Evolutionary conservation across 305 asterid species (phyloP).

Genomic region (Plantago coronopus): DNA sequence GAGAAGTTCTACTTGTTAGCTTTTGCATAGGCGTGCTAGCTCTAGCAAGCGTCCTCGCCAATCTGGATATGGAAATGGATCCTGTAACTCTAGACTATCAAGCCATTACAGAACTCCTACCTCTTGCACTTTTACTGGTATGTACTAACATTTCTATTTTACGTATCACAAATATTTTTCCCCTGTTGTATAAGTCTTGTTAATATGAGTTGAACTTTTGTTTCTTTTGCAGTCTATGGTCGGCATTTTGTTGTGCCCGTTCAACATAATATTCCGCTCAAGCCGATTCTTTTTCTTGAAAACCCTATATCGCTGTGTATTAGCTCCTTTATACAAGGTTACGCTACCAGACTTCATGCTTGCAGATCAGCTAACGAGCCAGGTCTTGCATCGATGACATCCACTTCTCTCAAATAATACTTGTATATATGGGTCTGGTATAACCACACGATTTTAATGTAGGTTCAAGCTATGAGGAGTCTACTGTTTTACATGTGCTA

Average conservation of each 20-base stretch:
- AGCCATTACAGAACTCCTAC: conserved; percentile 47
- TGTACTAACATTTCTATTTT: not conserved
- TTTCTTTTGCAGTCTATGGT: conserved; percentile 34
- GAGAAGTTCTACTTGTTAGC: conserved; percentile 39
- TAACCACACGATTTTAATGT: not conserved
- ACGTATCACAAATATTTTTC: no score
- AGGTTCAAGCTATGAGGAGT: conserved; percentile 55
- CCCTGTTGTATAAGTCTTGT: not conserved
- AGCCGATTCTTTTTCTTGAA: conserved; percentile 44
- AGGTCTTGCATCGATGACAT: conserved; percentile 30
- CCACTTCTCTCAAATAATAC: not conserved
- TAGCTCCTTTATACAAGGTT: conserved; percentile 58
- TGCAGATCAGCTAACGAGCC: conserved; percentile 79
- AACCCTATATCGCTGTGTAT: conserved; percentile 35
- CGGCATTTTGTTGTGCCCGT: conserved; percentile 45
- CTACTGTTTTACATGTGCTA: conserved; percentile 46
- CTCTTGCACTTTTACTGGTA: conserved; percentile 49
- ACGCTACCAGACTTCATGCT: conserved; percentile 58
- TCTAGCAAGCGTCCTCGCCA: conserved; percentile 42
- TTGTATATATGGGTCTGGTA: not conserved
- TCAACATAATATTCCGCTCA: conserved; percentile 49
- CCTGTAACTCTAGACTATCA: conserved; percentile 40
- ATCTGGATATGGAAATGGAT: conserved; percentile 55
- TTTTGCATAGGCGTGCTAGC: conserved; percentile 39
- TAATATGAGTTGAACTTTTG: not conserved